These are phyloP conservation scores for Aspergillus aculeatus DNA, from an alignment of 2,329 filamentous ascomycete genomes.

Conservation along the genomic window DNA sequence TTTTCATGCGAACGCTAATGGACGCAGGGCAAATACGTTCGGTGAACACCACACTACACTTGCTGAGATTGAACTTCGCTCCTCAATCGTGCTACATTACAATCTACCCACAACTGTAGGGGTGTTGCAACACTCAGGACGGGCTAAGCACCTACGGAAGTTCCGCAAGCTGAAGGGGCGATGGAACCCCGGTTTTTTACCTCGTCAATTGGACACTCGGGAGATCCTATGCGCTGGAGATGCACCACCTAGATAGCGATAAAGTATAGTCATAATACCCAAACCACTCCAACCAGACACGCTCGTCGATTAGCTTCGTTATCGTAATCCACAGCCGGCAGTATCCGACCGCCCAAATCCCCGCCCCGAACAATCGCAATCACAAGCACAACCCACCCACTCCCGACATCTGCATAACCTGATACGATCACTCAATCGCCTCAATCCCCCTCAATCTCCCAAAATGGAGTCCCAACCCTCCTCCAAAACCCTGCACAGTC, in stretches of 20 bases:
- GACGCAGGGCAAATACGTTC: slow-evolving; percentile 49
- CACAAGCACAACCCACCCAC: background rate
- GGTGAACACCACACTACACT: slow-evolving; percentile 25
- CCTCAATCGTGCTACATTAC: no score
- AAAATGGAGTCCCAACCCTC: slow-evolving; percentile 35
- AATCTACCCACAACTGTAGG: no score
- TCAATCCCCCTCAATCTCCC: background rate
- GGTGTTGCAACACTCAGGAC: no score
- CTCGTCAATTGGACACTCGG: background rate
- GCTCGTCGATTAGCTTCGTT: background rate
- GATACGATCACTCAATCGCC: background rate
- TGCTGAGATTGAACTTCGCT: no score
- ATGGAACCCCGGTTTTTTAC: background rate
- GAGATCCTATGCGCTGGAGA: no score
- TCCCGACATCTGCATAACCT: background rate
- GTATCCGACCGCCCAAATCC: slow-evolving; percentile 13
- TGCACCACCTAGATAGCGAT: background rate
- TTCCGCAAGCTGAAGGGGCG: background rate
- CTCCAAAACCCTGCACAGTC: slow-evolving; percentile 21
- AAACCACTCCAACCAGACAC: background rate
- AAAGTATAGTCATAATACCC: background rate
- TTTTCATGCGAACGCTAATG: background rate
- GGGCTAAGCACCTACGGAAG: no score
- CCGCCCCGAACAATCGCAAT: background rate
- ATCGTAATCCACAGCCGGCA: slow-evolving; percentile 13